Conservation (phyloP, 176 grass and related monocot genomes). For the Luzula sylvatica region DNA sequence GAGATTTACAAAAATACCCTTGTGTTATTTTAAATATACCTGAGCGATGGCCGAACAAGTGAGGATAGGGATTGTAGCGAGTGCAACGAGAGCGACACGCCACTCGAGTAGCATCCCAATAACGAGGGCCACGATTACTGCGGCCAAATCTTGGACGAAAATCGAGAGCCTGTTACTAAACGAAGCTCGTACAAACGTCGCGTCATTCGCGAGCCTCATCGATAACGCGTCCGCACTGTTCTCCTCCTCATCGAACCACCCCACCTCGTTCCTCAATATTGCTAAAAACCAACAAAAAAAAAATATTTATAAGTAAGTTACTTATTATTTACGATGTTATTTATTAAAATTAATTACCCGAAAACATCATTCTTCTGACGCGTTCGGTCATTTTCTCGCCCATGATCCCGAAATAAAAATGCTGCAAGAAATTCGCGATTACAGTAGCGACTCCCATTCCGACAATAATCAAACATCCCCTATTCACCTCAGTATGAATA, state of each 20-base stretch:
- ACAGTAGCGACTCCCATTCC: slow-evolving; percentile 91
- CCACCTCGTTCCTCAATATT: slow-evolving; percentile 92
- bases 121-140: slow-evolving; percentile 84
- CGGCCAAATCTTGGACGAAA: slow-evolving; percentile 80
- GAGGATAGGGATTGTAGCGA: slow-evolving; percentile 71
- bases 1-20: too few species aligned
- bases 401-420: slow-evolving; percentile 99
- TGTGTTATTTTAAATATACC: slow-evolving; percentile 23
- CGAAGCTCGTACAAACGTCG: slow-evolving; percentile 89
- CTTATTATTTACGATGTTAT: too few species aligned
- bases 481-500: slow-evolving; percentile 67
- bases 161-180: slow-evolving; percentile 97
- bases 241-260: slow-evolving; percentile 98
- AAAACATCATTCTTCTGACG: slow-evolving; percentile 99
- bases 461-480: slow-evolving; percentile 66
- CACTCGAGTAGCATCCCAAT: slow-evolving; percentile 85
- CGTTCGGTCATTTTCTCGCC: slow-evolving; percentile 99
- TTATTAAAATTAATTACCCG: slow-evolving; percentile 32
- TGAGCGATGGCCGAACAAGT: slow-evolving; percentile 79
- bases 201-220: slow-evolving; percentile 92
- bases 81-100: slow-evolving; percentile 87
- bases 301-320: too few species aligned
- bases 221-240: slow-evolving; percentile 82
- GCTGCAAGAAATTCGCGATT: slow-evolving; percentile 95
- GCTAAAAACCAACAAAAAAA: neutral